Evolutionary conservation across 164 flowering plant species (phyloP), one percentile per base, ranked within the genome.

Genomic region (Piper betle): DNA sequence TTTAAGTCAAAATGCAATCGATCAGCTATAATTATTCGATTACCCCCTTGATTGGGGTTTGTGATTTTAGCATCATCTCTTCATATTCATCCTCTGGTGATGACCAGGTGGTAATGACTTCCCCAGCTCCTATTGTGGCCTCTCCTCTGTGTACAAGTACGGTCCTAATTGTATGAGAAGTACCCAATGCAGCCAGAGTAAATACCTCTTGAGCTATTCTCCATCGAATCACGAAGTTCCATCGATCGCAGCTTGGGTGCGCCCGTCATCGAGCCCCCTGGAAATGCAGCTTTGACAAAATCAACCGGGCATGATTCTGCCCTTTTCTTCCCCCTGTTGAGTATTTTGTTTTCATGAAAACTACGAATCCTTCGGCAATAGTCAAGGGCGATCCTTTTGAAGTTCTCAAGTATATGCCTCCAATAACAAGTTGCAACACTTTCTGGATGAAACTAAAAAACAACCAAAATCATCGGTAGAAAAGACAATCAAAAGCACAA

Each of bases 231-330:
- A 18, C 90, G 89, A 69, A 93, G 72, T 58, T 93, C 91, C 86
- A 93, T 82, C 17, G 99, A 90, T 69, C 99, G 80, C 76, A 90
- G 61, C 73, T 90, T 93, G 25, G 99, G 99, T 37, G 99, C 97
- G 58, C 99, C 99, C 5, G 99, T 93, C 99, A 93, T 93, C 11
- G 99, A 93, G 48, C 99, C 99, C 38, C 97, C 99, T 0, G 99
- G 99, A 66, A 93, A 93, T 65, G 99, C 95, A 58, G 97, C 92
- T 71, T 71, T 82, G 15, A 93, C 82, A 68, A 96, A 93, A 55
- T 84, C 91, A 2, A 93, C 71, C 5, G 92, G 77, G 60, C 78
- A 78, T 33, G 77, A 59, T 60, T 80, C 66, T 41, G 69, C 40
- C 19, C 64, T 68, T 65, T 90, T 90, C 55, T 76, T 73, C 3